A percentile compares a stretch with the other conserved stretches of the same genome.
Conservation (phyloP, 1,139 yeast genomes). For the Scheffersomyces cryptocercus region DNA sequence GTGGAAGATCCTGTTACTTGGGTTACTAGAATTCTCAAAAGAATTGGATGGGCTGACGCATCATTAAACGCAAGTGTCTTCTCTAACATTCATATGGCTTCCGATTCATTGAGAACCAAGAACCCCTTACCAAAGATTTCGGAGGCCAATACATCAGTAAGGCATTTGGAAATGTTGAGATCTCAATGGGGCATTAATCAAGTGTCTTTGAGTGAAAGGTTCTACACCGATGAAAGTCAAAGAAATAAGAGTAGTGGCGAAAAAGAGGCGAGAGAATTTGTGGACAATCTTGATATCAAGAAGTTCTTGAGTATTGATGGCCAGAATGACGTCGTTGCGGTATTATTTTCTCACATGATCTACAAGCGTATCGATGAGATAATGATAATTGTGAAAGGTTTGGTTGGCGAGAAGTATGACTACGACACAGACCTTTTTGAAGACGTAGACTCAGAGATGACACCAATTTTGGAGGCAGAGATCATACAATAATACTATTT, state of each 20-base stretch:
- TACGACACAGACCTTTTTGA: constrained; percentile 10
- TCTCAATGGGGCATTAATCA: constrained; percentile 31
- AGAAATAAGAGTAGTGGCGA: not conserved
- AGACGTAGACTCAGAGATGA: constrained; percentile 4
- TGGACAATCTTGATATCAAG: constrained; percentile 26
- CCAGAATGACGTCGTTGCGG: constrained; percentile 28
- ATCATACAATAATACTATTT: no score
- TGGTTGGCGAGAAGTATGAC: constrained; percentile 41
- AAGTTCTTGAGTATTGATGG: constrained; percentile 36
- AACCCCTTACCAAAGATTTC: constrained; percentile 36
- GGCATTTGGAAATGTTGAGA: constrained; percentile 31
- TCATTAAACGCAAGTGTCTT: constrained; percentile 34
- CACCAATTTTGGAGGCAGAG: no score
- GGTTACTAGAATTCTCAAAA: constrained; percentile 26
- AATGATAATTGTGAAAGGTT: constrained; percentile 29
- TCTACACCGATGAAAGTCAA: constrained; percentile 14
- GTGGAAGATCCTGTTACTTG: constrained; percentile 29
- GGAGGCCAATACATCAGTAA: constrained; percentile 31
- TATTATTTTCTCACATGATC: constrained; percentile 33
- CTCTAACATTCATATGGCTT: constrained; percentile 33
- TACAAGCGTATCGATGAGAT: constrained; percentile 35
- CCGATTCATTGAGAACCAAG: constrained; percentile 28
- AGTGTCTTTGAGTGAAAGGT: constrained; percentile 29
- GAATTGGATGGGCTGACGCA: constrained; percentile 35
- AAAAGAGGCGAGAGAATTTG: constrained; percentile 14